phyloP scores from a whole-genome alignment of 495 filamentous ascomycete genomes.

The Lophium mytilinum region DNA sequence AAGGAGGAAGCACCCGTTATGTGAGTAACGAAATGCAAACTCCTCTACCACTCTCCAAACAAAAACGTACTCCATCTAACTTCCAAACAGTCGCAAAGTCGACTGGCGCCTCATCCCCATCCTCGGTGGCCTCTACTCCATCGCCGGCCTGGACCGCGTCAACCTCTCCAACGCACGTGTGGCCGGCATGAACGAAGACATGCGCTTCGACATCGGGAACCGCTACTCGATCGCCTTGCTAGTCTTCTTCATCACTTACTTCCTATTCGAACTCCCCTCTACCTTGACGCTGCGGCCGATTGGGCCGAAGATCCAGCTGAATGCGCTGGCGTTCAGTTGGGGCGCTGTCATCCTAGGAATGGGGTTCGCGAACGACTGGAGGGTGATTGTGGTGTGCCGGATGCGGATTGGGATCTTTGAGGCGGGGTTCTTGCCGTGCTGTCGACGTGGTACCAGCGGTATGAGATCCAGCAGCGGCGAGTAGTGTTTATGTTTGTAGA shows the following conservation, averaged over 20 bases:
- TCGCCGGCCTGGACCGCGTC: constrained; percentile 15
- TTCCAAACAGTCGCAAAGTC: not conserved
- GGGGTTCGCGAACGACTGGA: constrained; percentile 20
- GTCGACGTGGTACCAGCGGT: constrained; percentile 15
- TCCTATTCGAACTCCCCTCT: constrained; percentile 19
- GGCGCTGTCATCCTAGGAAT: constrained; percentile 13
- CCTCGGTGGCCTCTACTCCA: constrained; percentile 17
- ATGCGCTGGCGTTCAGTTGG: constrained; percentile 8
- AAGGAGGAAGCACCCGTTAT: constrained; percentile 11
- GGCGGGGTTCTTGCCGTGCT: constrained; percentile 16
- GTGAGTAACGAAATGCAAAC: not conserved
- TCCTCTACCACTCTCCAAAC: not conserved
- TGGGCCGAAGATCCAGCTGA: constrained; percentile 6
- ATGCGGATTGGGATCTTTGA: constrained; percentile 20
- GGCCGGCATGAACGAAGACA: constrained; percentile 21
- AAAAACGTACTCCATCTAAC: not conserved
- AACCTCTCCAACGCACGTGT: constrained; percentile 21
- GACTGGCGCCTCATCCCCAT: constrained; percentile 20
- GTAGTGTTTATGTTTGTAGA: not conserved
- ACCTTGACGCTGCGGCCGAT: constrained; percentile 9
- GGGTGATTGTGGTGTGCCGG: constrained; percentile 14
- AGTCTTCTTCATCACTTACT: constrained; percentile 23
- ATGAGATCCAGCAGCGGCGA: constrained; percentile 15
- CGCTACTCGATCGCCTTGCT: constrained; percentile 16
- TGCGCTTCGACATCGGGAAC: constrained; percentile 16